Evolutionary conservation across 2,329 filamentous ascomycete species (phyloP).

Genomic region (Penicillium carneum): DNA sequence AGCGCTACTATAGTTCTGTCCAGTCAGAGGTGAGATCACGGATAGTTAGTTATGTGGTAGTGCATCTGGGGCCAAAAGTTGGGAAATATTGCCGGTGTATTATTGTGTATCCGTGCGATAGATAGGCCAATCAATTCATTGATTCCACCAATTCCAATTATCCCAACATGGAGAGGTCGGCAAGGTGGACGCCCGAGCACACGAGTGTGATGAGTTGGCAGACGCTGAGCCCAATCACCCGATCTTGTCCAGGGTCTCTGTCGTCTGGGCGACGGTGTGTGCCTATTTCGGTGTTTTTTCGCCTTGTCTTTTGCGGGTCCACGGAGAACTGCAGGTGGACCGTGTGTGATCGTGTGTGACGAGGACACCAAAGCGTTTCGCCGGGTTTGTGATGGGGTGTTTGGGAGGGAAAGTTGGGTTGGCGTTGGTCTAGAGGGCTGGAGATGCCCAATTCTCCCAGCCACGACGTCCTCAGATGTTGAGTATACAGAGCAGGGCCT

Average conservation of each 20-base stretch:
- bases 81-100: constrained; percentile 1
- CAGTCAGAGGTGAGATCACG: not conserved
- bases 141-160: not conserved
- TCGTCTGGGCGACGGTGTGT: constrained; percentile 34
- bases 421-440: not conserved
- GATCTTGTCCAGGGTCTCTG: constrained; percentile 20
- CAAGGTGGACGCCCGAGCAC: constrained; percentile 2
- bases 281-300: not conserved
- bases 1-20: not conserved
- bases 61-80: not conserved
- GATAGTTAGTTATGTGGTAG: not conserved
- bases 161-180: constrained; percentile 1
- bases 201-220: constrained; percentile 36
- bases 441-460: constrained; percentile 5
- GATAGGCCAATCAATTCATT: not conserved
- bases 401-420: not conserved
- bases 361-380: constrained; percentile 3
- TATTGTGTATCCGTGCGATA: not conserved
- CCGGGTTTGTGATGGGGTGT: not conserved
- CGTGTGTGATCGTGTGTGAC: constrained; percentile 29
- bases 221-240: constrained; percentile 30
- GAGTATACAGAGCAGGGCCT: constrained; percentile 3
- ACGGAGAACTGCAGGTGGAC: constrained; percentile 23
- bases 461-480: constrained; percentile 2
- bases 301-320: constrained; percentile 15